These are phyloP conservation scores for Auriscalpium microsporum DNA, from an alignment of 768 basidiomycete species.

Conservation along the genomic window DNA sequence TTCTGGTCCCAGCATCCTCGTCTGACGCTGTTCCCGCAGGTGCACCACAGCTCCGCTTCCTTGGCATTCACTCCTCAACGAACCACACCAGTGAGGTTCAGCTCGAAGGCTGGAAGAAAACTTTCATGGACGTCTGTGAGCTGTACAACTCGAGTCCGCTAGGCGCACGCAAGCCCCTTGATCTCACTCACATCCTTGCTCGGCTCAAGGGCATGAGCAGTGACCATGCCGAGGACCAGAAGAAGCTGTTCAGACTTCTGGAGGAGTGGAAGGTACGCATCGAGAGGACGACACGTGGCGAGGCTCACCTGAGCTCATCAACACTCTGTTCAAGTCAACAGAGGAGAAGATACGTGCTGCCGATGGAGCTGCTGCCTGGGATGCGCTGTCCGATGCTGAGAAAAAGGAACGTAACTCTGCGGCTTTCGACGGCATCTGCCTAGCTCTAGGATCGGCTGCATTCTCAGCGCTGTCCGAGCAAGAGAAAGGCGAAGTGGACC, in stretches of 20 bases:
- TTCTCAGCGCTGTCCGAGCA: neutral
- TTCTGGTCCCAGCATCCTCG: neutral
- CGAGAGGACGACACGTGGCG: neutral
- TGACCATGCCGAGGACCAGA: constrained; percentile 9
- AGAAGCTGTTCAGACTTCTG: neutral
- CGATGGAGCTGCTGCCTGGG: neutral
- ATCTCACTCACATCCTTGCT: neutral
- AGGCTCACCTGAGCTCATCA: neutral
- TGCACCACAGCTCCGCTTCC: neutral
- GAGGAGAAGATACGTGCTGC: neutral
- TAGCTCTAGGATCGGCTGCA: neutral
- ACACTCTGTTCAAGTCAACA: neutral
- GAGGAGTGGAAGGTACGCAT: neutral
- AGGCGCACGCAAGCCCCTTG: neutral
- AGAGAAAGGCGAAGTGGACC: neutral
- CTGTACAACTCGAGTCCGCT: neutral
- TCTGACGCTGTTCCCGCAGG: neutral
- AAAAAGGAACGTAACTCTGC: neutral
- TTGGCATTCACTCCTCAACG: neutral
- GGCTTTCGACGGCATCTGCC: neutral
- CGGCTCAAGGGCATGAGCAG: constrained; percentile 1
- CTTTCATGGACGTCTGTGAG: neutral
- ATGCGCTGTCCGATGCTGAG: neutral
- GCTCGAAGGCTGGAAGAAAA: neutral
- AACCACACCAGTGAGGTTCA: neutral